Percentiles rank a stretch among this genome's conserved stretches.
phyloP scores from a whole-genome alignment of 495 filamentous ascomycete species.

The Aspergillus diversus region DNA sequence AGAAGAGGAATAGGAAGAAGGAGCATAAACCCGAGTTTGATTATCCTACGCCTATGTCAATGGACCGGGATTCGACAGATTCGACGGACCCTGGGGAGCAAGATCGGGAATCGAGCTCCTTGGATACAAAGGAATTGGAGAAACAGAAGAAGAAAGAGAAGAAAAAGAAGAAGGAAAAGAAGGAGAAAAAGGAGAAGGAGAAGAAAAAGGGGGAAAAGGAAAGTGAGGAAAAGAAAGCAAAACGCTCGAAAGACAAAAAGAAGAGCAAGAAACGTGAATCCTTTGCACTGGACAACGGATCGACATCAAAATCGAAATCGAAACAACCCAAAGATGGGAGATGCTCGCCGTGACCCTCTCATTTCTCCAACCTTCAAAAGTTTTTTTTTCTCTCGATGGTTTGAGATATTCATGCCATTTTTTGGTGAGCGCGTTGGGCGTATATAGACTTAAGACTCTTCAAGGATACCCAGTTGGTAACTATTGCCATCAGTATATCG shows the following conservation, averaged over 20 bases:
- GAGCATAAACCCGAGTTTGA: slow-evolving; percentile 31
- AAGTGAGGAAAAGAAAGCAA: slow-evolving; percentile 31
- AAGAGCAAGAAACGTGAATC: slow-evolving; percentile 31
- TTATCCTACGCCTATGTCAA: slow-evolving; percentile 48
- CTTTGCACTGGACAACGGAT: slow-evolving; percentile 14
- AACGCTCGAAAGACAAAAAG: slow-evolving; percentile 20
- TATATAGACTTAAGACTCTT: slow-evolving; percentile 22
- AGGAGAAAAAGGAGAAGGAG: slow-evolving; percentile 21
- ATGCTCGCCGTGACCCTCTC: background rate
- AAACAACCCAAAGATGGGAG: slow-evolving; percentile 39
- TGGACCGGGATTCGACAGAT: slow-evolving; percentile 34
- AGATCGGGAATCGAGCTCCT: slow-evolving; percentile 16
- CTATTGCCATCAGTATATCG: slow-evolving; percentile 10
- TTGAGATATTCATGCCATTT: slow-evolving; percentile 33
- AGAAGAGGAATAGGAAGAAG: slow-evolving; percentile 33
- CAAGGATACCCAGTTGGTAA: slow-evolving; percentile 38
- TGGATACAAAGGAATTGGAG: slow-evolving; percentile 23
- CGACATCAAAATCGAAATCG: slow-evolving; percentile 29
- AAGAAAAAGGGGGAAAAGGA: slow-evolving; percentile 28
- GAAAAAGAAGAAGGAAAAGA: slow-evolving; percentile 28
- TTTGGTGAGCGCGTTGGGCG: slow-evolving; percentile 11
- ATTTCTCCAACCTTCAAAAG: slow-evolving; percentile 20
- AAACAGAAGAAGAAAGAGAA: slow-evolving; percentile 31
- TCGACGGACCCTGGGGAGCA: slow-evolving; percentile 19
- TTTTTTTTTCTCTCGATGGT: slow-evolving; percentile 32